Evolutionary conservation across 2,329 filamentous ascomycete genomes (phyloP).

Genomic region (Rutstroemia sp.): DNA sequence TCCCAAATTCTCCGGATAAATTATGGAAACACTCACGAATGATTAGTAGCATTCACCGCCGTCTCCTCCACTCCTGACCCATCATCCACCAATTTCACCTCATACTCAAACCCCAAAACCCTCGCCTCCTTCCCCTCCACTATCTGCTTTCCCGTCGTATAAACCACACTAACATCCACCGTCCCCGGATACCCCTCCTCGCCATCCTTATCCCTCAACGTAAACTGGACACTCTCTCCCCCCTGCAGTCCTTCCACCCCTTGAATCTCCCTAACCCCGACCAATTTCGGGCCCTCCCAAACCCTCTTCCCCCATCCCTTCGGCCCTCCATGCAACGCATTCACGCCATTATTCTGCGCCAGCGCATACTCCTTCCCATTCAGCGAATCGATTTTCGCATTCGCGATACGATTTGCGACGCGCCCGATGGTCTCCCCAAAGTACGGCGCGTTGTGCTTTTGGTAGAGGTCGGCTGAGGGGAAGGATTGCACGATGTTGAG

Average conservation of each 20-base stretch:
- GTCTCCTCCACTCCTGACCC: conserved; percentile 67
- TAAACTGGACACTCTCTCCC: conserved; percentile 61
- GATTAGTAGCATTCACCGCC: conserved; percentile 87
- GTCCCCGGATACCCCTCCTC: conserved; percentile 89
- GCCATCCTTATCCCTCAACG: conserved; percentile 63
- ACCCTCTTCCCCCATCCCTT: conserved; percentile 75
- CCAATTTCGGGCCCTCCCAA: conserved; percentile 63
- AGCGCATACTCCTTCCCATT: conserved; percentile 67
- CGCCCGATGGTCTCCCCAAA: conserved; percentile 94
- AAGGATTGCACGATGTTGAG: conserved; percentile 84
- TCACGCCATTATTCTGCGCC: conserved; percentile 67
- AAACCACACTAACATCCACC: conserved; percentile 69
- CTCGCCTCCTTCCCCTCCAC: conserved; percentile 55
- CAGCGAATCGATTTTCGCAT: conserved; percentile 61
- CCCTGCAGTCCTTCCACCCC: conserved; percentile 47
- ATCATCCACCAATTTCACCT: conserved; percentile 66
- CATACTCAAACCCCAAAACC: conserved; percentile 80
- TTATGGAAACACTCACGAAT: conserved; percentile 54
- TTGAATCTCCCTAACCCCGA: conserved; percentile 44
- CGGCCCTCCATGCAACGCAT: conserved; percentile 66
- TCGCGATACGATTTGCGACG: conserved; percentile 71
- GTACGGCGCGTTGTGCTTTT: conserved; percentile 65
- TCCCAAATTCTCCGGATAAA: not conserved
- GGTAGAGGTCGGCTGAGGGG: conserved; percentile 67
- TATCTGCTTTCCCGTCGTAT: conserved; percentile 65